Base-by-base conservation (phyloP, 2,329 filamentous ascomycete genomes). In the Cryphonectria radicalis region DNA sequence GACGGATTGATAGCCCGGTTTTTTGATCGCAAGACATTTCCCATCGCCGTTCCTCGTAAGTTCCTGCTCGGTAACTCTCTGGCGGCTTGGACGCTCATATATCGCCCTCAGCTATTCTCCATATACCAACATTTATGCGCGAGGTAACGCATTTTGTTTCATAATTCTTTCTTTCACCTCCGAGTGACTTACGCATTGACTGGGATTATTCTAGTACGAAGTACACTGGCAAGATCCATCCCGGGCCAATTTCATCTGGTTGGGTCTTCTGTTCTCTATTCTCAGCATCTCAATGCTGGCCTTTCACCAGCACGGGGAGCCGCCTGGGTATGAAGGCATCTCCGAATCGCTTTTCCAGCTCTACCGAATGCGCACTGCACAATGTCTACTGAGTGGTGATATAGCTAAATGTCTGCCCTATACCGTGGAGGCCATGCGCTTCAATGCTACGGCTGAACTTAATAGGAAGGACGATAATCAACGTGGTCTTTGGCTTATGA, bases 211-310 rank as follows among this genome's bases (percentile, higher is more conserved):
- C 37, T 37, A 79, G 75, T 87, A 87, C 74, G 82, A 87, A 70
- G 79, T 80, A 71, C 85, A 87, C 74, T 87, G 85, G 84, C 72
- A 80, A 71, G 82, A 81, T 69, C 84, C 85, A 0, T 80, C 79
- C 5, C 82, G 83, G 17, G 84, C 85, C 1, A 80, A 82, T 8
- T 76, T 85, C n/a, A 83, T 86, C 28, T 88, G 86, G 85, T 77
- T 88, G 11, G 86, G 84, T 1, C 76, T 87, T 66, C 82, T 85
- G 13, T 88, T 83, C 75, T 83, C 85, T 4, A 87, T 88, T 81
- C 86, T 88, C 80, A 84, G 84, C 69, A 82, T 87, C 70, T 84
- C 84, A 0, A 77, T 87, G 68, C 85, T 88, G 68, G 87, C 86
- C 13, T 87, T 86, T 66, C 81, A 85, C 65, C 80, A 85, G 74